phyloP scores from a whole-genome alignment of 2,329 filamentous ascomycete species.

The Colletotrichum lentis region DNA sequence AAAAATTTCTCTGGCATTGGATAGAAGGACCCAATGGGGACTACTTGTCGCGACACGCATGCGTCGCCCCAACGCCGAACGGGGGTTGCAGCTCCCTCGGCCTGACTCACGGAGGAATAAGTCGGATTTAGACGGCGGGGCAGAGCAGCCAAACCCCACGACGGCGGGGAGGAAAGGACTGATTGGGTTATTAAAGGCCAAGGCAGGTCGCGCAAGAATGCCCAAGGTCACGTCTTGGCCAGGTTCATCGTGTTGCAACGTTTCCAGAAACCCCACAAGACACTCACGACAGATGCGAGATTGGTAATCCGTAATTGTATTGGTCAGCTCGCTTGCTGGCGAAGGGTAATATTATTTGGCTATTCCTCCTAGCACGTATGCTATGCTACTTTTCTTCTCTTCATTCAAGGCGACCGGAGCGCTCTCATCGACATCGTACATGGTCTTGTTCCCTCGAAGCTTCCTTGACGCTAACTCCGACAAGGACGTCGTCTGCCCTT shows the following conservation, averaged over 20 bases:
- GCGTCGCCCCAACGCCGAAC: neutral
- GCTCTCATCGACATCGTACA: conserved; percentile 31
- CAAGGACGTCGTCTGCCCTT: no score
- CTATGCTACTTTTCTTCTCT: neutral
- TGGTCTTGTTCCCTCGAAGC: conserved; percentile 3
- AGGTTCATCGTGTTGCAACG: neutral
- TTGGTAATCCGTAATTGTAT: neutral
- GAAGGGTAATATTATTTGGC: conserved; percentile 30
- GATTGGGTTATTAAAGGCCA: conserved; percentile 5
- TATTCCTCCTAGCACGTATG: neutral
- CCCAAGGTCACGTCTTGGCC: conserved; percentile 4
- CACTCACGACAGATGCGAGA: no score
- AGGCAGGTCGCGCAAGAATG: conserved; percentile 2
- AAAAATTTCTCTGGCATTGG: neutral
- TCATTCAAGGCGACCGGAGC: neutral
- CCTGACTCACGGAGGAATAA: conserved; percentile 15
- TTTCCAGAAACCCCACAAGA: neutral
- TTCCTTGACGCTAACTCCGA: neutral
- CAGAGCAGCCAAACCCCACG: neutral
- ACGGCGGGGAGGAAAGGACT: neutral
- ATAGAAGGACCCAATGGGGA: neutral
- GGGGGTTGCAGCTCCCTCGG: neutral
- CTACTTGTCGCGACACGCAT: neutral
- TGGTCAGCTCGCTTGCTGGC: conserved; percentile 26
- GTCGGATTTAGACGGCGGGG: conserved; percentile 24